These are phyloP conservation scores for Monotropa hypopitys DNA, from an alignment of 179 eudicot genomes.

Conservation along the genomic window DNA sequence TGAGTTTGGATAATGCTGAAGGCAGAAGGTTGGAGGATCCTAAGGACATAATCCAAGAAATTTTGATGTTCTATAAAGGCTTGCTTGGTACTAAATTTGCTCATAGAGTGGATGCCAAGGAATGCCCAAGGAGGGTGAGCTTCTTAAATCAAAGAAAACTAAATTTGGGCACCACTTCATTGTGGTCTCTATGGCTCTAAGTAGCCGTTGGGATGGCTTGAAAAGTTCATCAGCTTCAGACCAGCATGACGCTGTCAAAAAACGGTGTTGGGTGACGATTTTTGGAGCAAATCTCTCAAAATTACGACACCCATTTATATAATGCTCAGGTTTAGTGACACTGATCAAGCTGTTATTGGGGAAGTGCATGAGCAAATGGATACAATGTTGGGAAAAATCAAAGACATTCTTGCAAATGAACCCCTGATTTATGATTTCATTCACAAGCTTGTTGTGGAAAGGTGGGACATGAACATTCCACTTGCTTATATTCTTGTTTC, in stretches of 20 bases:
- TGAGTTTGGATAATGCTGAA: too few species aligned
- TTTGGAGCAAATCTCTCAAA: not conserved
- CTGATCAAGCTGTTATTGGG: not conserved
- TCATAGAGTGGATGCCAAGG: too few species aligned
- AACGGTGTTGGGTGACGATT: not conserved
- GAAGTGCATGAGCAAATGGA: not conserved
- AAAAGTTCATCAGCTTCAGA: not conserved
- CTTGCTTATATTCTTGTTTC: not conserved
- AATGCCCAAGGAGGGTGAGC: too few species aligned
- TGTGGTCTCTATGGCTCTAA: not conserved
- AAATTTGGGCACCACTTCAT: not conserved
- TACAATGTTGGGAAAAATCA: not conserved
- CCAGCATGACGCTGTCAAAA: not conserved
- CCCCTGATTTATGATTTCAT: not conserved
- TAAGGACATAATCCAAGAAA: too few species aligned
- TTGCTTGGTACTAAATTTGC: too few species aligned
- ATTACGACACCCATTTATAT: not conserved
- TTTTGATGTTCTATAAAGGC: too few species aligned
- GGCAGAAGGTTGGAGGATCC: too few species aligned
- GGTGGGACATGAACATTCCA: not conserved
- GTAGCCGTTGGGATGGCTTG: not conserved
- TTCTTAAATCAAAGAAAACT: not conserved
- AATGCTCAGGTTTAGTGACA: not conserved
- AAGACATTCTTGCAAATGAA: not conserved
- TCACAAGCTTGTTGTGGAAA: not conserved